Conservation (phyloP, 305 asterid species). For the Ilex paraguariensis region DNA sequence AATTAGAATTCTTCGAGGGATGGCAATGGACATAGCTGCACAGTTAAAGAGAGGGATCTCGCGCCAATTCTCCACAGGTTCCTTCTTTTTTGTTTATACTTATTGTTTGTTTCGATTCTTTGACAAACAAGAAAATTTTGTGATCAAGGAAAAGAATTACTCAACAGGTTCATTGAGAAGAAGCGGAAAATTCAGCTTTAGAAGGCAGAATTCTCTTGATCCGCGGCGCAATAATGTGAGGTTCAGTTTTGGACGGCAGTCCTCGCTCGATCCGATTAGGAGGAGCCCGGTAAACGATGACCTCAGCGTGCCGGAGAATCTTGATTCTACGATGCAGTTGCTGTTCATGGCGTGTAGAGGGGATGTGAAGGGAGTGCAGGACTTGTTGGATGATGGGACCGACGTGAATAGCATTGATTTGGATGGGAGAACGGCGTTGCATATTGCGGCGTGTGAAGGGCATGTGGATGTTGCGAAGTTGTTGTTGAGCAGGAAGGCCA, state of each 20-base stretch:
- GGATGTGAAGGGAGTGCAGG: slow-evolving; percentile 66
- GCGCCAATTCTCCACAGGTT: slow-evolving; percentile 91
- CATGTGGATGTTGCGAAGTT: slow-evolving; percentile 69
- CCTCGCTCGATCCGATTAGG: slow-evolving; percentile 85
- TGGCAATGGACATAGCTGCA: slow-evolving; percentile 54
- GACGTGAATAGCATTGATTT: slow-evolving; percentile 94
- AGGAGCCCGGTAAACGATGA: slow-evolving; percentile 42
- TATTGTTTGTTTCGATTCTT: too few species aligned
- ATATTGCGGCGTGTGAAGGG: slow-evolving; percentile 90
- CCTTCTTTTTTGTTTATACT: slow-evolving; percentile 7
- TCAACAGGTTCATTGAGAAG: slow-evolving; percentile 48
- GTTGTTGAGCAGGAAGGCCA: slow-evolving; percentile 65
- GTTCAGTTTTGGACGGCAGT: slow-evolving; percentile 90
- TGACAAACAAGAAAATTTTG: too few species aligned
- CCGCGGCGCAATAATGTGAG: slow-evolving; percentile 71
- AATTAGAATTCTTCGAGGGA: too few species aligned
- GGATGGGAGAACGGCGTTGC: slow-evolving; percentile 96
- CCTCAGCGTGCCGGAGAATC: slow-evolving; percentile 71
- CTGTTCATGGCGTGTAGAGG: slow-evolving; percentile 80
- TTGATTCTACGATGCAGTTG: slow-evolving; percentile 87
- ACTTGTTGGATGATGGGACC: slow-evolving; percentile 73
- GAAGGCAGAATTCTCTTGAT: slow-evolving; percentile 79
- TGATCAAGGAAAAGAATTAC: too few species aligned
- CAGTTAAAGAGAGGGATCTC: slow-evolving; percentile 87
- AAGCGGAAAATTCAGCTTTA: slow-evolving; percentile 69